Percentiles rank a stretch among this genome's conserved stretches.
phyloP scores from a whole-genome alignment of 148 eudicot genomes.

The Cornus suecica region DNA sequence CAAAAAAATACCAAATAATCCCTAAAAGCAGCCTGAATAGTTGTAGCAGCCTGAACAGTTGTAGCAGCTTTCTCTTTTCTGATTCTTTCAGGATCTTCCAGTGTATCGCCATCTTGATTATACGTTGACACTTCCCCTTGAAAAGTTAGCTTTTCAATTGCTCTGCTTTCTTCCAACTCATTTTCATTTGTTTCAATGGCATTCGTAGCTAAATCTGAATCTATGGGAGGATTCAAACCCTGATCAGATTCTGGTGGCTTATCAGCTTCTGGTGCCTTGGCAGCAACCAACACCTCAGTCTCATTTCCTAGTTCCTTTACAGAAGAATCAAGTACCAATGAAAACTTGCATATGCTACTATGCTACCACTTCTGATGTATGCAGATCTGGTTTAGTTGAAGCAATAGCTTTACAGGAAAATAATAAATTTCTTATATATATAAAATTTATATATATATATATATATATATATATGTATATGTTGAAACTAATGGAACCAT shows the following conservation, averaged over 20 bases:
- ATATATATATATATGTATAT: neutral
- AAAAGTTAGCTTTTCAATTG: conserved; percentile 18
- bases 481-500: neutral
- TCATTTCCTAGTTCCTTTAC: conserved; percentile 36
- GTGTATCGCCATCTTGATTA: conserved; percentile 18
- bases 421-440: neutral
- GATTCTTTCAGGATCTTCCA: conserved; percentile 34
- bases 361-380: neutral
- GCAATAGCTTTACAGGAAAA: neutral
- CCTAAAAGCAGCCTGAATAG: conserved; percentile 56
- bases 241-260: conserved; percentile 27
- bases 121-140: conserved; percentile 16
- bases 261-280: conserved; percentile 29
- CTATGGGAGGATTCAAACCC: conserved; percentile 25
- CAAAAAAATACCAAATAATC: conserved; percentile 50
- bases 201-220: conserved; percentile 18
- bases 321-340: conserved; percentile 9
- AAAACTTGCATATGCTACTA: neutral
- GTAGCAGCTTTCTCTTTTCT: conserved; percentile 47
- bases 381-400: neutral
- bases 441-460: neutral
- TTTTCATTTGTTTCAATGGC: conserved; percentile 26
- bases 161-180: conserved; percentile 21
- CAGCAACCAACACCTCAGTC: conserved; percentile 40
- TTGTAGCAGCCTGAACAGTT: conserved; percentile 52